Base-by-base conservation (phyloP, 2,329 filamentous ascomycete species). In the Penicillium sumatraense region DNA sequence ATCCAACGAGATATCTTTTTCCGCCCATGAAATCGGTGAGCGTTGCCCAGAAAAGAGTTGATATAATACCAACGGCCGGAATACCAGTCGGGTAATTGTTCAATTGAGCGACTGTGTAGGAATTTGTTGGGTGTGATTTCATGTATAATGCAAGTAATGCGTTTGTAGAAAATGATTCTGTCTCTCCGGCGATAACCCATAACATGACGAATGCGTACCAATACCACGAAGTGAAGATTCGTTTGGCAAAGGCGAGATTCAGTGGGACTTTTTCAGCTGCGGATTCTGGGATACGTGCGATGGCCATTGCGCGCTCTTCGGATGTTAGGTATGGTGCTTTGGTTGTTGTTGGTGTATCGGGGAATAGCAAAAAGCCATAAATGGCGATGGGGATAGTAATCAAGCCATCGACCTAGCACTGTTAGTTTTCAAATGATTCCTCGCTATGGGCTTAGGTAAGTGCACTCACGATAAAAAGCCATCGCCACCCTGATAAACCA, bases 131-230 rank as follows among this genome's bases (percentile, higher is more conserved):
- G 50, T 80, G 75, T 0, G 73, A 66, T 54, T 80, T 79, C 76
- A 83, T 77, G 58, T 81, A 83, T 1, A 84, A 61, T 0, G 77
- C 73, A 0, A 84, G 64, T 2, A 90, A 76, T 0, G 83, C 77
- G 69, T 91, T 90, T 18, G 82, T 80, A 49, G 82, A 85, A 69
- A 90, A 90, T 0, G 86, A 88, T 68, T 91, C 88, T 0, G 86
- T 87, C 66, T 90, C 86, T 26, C 87, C 86, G 0, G 87, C 87
- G 36, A 91, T 85, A 59, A 88, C 82, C 72, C 71, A 75, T 6
- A 75, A 62, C 33, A 73, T 64, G 24, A 72, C 69, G 41, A 75
- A 75, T 4, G 63, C 70, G 58, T 72, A 75, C 65, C 69, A 73
- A 53, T 73, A 70, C 71, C 71, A 74, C 10, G 67, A 66, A 20